Evolutionary conservation across 176 grass and related monocot species (phyloP), one percentile per base, ranked within the genome.

Genomic region (Cocos nucifera): DNA sequence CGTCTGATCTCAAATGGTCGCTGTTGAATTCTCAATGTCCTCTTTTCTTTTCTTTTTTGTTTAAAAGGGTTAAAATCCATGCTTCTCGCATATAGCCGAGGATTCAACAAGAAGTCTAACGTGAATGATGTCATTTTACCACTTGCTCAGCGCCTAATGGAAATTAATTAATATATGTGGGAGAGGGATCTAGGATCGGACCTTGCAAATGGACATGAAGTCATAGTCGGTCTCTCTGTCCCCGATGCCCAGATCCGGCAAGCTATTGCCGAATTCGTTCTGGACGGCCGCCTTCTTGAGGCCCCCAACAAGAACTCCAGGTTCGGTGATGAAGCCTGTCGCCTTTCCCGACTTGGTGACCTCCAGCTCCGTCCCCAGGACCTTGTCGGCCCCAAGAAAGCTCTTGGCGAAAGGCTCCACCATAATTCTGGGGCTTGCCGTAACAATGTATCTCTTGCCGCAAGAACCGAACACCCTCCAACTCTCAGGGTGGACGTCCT

Each of bases 131-230:
- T 44, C 35, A 14, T 44, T 44, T 44, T 9, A 44, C 35, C 6
- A 44, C 35, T 44, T 44, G 35, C 35, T 44, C 2, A 14, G 9
- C 8, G 2, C 9, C 35, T 14, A 3, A 44, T 44, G 10, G 39
- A 51, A 68, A 26, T 68, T 68, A 62, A 62, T 76, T 29, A 68
- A 51, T 32, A 3, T 51, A 6, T 6, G 4, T 2, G 4, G 20
- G 15, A 4, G 25, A 2, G 9, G 19, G 9, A 50, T 1, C 1
- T 7, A 1, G 22, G 22, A 20, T 35, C 76, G 51, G 63, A 88
- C 89, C 89, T 95, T 88, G 89, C 89, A 95, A 10, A 95, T 62
- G 64, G 84, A 89, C 89, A 95, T 95, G 85, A 95, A 95, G 63
- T 85, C 69, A 19, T 81, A 89, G 55, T 95, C 89, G 1, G 81